These are phyloP conservation scores for Thalassiosira hispida DNA, from an alignment of 352 stramenopile species.

Conservation along the genomic window DNA sequence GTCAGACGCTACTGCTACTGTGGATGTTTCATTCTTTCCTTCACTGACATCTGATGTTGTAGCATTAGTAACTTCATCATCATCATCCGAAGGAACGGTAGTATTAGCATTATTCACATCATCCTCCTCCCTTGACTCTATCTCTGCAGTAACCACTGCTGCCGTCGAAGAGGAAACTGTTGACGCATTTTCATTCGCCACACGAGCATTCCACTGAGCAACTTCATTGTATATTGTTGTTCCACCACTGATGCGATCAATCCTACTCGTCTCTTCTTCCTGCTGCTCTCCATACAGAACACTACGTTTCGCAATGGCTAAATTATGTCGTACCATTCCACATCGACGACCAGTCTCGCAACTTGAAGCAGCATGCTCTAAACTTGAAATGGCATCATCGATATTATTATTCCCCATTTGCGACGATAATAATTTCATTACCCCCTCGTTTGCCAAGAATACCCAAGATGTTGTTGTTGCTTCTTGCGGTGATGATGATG, in stretches of 20 bases:
- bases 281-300: slow-evolving; percentile 14
- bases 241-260: not conserved
- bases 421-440: slow-evolving; percentile 34
- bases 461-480: slow-evolving; percentile 29
- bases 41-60: not conserved
- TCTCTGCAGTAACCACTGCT: not conserved
- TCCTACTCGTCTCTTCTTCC: not conserved
- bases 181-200: not conserved
- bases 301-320: slow-evolving; percentile 28
- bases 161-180: not conserved
- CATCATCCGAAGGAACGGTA: not conserved
- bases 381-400: slow-evolving; percentile 33
- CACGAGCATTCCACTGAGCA: slow-evolving; percentile 21
- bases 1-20: no score
- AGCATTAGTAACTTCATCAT: not conserved
- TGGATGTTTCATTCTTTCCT: slow-evolving; percentile 11
- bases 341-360: no score
- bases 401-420: slow-evolving; percentile 36
- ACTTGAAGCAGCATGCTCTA: slow-evolving; percentile 26
- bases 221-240: slow-evolving; percentile 3
- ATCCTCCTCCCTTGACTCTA: no score
- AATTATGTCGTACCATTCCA: slow-evolving; percentile 39
- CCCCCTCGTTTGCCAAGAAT: slow-evolving; percentile 36
- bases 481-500: not conserved
- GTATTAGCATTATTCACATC: no score